Conservation (phyloP, 1,284 basidiomycete species). For the Boletus smithii region DNA sequence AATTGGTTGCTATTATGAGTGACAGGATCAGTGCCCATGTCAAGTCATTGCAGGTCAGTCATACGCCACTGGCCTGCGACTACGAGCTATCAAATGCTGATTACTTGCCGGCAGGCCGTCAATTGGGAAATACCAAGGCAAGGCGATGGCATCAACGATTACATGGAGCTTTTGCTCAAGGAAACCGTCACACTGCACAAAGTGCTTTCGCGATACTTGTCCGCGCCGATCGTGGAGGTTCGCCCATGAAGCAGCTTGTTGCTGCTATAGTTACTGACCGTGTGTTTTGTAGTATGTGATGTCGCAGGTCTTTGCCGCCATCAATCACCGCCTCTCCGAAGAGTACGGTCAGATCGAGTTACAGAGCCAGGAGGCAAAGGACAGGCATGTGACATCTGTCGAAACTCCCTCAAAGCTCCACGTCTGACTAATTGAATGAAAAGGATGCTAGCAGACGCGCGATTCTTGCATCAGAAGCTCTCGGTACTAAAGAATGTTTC, state of each 20-base stretch:
- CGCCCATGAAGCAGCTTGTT: slow-evolving; percentile 7
- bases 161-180: slow-evolving; percentile 90
- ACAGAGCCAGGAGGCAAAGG: slow-evolving; percentile 77
- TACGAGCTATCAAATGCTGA: slow-evolving; percentile 1
- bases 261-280: slow-evolving; percentile 5
- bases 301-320: slow-evolving; percentile 88
- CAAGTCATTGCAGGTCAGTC: slow-evolving; percentile 66
- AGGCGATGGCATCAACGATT: slow-evolving; percentile 64
- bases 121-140: slow-evolving; percentile 69
- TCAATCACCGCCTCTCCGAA: slow-evolving; percentile 83
- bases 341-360: slow-evolving; percentile 81
- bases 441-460: slow-evolving; percentile 78
- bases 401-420: slow-evolving; percentile 3
- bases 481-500: slow-evolving; percentile 67
- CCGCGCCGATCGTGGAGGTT: slow-evolving; percentile 76
- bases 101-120: slow-evolving; percentile 49
- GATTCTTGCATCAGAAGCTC: slow-evolving; percentile 70
- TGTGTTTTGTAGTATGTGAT: slow-evolving; percentile 67
- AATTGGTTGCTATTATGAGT: slow-evolving; percentile 98
- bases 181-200: slow-evolving; percentile 97
- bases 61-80: slow-evolving; percentile 4
- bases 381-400: slow-evolving; percentile 51
- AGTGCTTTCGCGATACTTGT: slow-evolving; percentile 89
- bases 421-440: slow-evolving; percentile 12
- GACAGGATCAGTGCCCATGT: slow-evolving; percentile 89